These are phyloP conservation scores for Pichia sp. DNA, from an alignment of 1,139 yeast species.

Conservation along the genomic window DNA sequence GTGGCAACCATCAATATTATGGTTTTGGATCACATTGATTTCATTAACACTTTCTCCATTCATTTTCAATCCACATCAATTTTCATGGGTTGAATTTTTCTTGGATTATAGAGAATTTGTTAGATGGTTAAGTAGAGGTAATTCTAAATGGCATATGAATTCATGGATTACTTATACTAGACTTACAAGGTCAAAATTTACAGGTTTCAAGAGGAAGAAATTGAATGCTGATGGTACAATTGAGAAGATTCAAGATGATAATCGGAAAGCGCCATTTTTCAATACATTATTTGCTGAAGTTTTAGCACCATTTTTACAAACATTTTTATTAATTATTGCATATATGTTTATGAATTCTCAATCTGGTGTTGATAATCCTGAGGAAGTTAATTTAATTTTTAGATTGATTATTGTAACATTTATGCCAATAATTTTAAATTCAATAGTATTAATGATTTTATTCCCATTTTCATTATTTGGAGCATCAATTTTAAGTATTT, in stretches of 20 bases:
- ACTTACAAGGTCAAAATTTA: slow-evolving; percentile 46
- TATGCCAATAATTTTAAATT: slow-evolving; percentile 48
- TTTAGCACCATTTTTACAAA: slow-evolving; percentile 39
- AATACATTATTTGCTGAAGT: slow-evolving; percentile 51
- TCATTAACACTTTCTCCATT: slow-evolving; percentile 75
- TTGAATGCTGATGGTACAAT: slow-evolving; percentile 1
- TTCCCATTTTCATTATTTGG: slow-evolving; percentile 42
- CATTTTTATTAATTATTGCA: slow-evolving; percentile 44
- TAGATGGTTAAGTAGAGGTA: slow-evolving; percentile 66
- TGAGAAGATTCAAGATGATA: slow-evolving; percentile 13
- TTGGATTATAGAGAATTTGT: slow-evolving; percentile 62
- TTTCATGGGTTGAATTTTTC: slow-evolving; percentile 59
- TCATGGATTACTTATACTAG: slow-evolving; percentile 62
- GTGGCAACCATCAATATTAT: slow-evolving; percentile 70
- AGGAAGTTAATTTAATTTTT: slow-evolving; percentile 46
- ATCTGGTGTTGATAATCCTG: slow-evolving; percentile 45
- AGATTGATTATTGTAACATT: slow-evolving; percentile 45
- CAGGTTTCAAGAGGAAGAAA: slow-evolving; percentile 53
- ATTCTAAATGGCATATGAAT: slow-evolving; percentile 37
- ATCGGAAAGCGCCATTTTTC: slow-evolving; percentile 33
- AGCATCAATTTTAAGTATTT: slow-evolving; percentile 38
- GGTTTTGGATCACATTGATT: slow-evolving; percentile 77
- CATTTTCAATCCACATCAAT: slow-evolving; percentile 82
- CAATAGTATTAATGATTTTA: slow-evolving; percentile 34
- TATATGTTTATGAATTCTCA: slow-evolving; percentile 67